These are phyloP conservation scores for Neofusicoccum sp. DNA, from an alignment of 2,329 filamentous ascomycete species.

Conservation along the genomic window DNA sequence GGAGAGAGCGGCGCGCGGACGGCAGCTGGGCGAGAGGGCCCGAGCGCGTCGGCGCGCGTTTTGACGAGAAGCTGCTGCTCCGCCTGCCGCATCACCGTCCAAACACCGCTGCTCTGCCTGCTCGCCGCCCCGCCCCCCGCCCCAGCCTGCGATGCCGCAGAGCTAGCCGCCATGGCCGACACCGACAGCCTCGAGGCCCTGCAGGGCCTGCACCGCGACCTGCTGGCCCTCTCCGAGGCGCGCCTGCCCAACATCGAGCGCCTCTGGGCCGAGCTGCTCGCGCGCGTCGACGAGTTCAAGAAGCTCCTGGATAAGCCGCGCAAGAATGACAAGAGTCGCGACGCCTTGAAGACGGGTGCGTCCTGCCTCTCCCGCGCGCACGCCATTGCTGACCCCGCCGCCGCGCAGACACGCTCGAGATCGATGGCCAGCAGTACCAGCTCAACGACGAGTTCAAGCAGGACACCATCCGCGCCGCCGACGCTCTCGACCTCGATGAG, in stretches of 20 bases:
- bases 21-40: not conserved
- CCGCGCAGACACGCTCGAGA: slow-evolving; percentile 66
- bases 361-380: not conserved
- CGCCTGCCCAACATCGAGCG: slow-evolving; percentile 69
- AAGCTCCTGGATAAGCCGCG: slow-evolving; percentile 71
- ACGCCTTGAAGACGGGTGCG: slow-evolving; percentile 66
- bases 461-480: slow-evolving; percentile 74
- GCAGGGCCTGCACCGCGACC: slow-evolving; percentile 80
- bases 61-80: slow-evolving; percentile 10
- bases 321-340: slow-evolving; percentile 73
- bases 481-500: slow-evolving; percentile 89
- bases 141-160: slow-evolving; percentile 8
- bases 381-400: not conserved
- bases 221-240: slow-evolving; percentile 71
- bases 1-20: slow-evolving; percentile 1
- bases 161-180: slow-evolving; percentile 61
- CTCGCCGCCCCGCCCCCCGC: not conserved
- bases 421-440: slow-evolving; percentile 71
- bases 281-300: slow-evolving; percentile 65
- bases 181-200: slow-evolving; percentile 72
- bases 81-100: not conserved
- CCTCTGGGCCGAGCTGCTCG: slow-evolving; percentile 63
- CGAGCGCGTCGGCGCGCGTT: slow-evolving; percentile 12
- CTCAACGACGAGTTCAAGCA: slow-evolving; percentile 89
- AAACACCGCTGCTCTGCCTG: slow-evolving; percentile 7